Percentiles rank a stretch among this genome's conserved stretches.
Evolutionary conservation across 2,329 filamentous ascomycete genomes (phyloP).

Genomic region (Stemphylium vesicarium): DNA sequence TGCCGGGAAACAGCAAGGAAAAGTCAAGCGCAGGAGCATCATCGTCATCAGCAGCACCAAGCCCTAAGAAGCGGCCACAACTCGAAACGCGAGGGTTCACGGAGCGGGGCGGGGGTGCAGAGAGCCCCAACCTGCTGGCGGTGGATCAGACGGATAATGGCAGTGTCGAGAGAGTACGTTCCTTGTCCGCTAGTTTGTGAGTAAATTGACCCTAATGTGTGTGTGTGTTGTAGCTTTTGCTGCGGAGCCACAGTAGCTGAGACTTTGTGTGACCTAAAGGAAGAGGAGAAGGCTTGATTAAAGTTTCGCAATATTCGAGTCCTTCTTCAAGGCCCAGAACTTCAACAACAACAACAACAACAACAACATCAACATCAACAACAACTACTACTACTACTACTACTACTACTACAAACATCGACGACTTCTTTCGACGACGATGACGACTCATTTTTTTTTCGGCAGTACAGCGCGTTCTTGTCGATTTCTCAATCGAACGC

Average conservation of each 20-base stretch:
- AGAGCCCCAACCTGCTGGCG: slow-evolving; percentile 68
- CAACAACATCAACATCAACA: neutral
- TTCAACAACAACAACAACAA: neutral
- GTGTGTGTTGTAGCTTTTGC: slow-evolving; percentile 46
- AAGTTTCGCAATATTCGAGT: neutral
- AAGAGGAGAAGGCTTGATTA: slow-evolving; percentile 27
- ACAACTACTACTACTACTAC: neutral
- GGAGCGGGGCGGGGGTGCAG: slow-evolving; percentile 67
- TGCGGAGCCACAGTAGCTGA: slow-evolving; percentile 59
- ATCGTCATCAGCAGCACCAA: slow-evolving; percentile 4
- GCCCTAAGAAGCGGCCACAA: slow-evolving; percentile 54
- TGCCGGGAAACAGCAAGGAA: slow-evolving; percentile 8
- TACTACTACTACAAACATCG: neutral
- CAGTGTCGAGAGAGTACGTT: slow-evolving; percentile 62
- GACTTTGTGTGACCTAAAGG: slow-evolving; percentile 18
- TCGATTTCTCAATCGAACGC: neutral
- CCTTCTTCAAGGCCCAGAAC: neutral
- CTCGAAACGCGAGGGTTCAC: slow-evolving; percentile 71
- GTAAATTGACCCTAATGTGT: slow-evolving; percentile 20
- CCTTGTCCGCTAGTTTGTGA: slow-evolving; percentile 27
- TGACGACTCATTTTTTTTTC: neutral
- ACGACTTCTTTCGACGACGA: neutral
- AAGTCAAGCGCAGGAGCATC: slow-evolving; percentile 1
- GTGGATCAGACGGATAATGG: slow-evolving; percentile 68
- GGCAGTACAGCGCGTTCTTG: neutral